Evolutionary conservation across 176 grass and related monocot genomes (phyloP), one percentile per base, ranked within the genome.

Genomic region (Avena atlantica): DNA sequence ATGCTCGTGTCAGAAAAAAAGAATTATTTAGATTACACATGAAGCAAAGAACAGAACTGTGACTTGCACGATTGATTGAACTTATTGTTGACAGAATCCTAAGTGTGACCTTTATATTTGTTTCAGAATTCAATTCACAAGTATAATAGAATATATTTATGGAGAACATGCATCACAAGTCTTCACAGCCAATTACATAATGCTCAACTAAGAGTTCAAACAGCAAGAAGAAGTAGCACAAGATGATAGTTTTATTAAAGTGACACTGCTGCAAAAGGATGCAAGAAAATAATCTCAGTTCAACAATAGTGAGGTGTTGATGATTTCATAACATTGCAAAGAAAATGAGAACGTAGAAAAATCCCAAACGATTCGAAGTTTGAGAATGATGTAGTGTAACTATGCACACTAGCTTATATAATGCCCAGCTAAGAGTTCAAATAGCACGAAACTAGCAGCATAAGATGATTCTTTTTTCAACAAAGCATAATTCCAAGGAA

Each of bases 1-100:
- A 47, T 50, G 9, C 16, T 34, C 76, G 34, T 0, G 29, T 91
- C 65, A 81, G 77, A 19, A 79, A 42, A 42, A 80, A 73, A 62
- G 0, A 57, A 23, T 48, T 48, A 55, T 78, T 20, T 52, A 47
- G 47, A 70, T 70, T 20, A 82, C 61, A 34, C 4, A 78, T 81
- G 42, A 76, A n/a, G 61, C 65, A 44, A 69, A 74, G 0, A 12
- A 50, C 16, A 83, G 9, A 75, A 29, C 25, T 15, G 8, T 47
- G 24, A 59, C 27, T 62, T 29, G 3, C 9, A 77, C 19, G 50
- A 72, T 19, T 15, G 5, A 67, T 66, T 12, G 8, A 21, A 80
- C 24, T 34, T 61, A 75, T 12, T 40, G 20, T 47, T 21, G 49
- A 36, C 12, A 82, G 5, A 76, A 21, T 16, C 14, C 6, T 61